phyloP scores from a whole-genome alignment of 2,329 filamentous ascomycete species.

The Colletotrichum eremochloae region DNA sequence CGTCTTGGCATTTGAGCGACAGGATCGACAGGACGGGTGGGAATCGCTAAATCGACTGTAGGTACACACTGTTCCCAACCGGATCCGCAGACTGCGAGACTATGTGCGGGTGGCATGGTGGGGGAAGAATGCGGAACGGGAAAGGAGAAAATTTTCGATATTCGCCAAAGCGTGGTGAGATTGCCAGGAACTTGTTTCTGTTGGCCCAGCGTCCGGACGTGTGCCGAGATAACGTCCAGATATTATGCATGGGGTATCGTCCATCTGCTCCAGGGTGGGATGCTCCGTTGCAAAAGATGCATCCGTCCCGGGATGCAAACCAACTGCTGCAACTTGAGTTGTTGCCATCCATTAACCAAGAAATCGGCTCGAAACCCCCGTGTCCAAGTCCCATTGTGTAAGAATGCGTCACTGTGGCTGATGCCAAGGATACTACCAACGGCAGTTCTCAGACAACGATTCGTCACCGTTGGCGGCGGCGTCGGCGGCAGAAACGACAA shows the following conservation, averaged over 20 bases:
- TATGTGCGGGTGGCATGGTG: not conserved
- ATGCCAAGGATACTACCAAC: not conserved
- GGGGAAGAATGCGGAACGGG: not conserved
- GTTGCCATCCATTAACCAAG: not conserved
- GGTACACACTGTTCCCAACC: too few species aligned
- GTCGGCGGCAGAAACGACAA: conserved; percentile 10
- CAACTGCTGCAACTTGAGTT: not conserved
- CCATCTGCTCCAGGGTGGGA: not conserved
- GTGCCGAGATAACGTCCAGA: not conserved
- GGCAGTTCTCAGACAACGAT: conserved; percentile 11
- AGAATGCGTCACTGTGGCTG: not conserved
- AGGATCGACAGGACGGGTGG: conserved; percentile 23
- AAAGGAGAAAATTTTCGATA: not conserved
- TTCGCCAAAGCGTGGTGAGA: not conserved
- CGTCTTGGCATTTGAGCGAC: conserved; percentile 28
- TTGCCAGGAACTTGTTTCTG: not conserved
- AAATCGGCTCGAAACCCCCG: not conserved
- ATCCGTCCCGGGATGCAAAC: not conserved
- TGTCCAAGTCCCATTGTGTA: not conserved
- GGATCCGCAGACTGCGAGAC: conserved; percentile 9
- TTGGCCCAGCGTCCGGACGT: not conserved
- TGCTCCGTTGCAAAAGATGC: not conserved
- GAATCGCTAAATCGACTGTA: not conserved
- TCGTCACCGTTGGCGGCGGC: conserved; percentile 18
- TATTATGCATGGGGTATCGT: not conserved